Evolutionary conservation across 2,329 filamentous ascomycete genomes (phyloP).

Genomic region (Acephala macrosclerotiorum): DNA sequence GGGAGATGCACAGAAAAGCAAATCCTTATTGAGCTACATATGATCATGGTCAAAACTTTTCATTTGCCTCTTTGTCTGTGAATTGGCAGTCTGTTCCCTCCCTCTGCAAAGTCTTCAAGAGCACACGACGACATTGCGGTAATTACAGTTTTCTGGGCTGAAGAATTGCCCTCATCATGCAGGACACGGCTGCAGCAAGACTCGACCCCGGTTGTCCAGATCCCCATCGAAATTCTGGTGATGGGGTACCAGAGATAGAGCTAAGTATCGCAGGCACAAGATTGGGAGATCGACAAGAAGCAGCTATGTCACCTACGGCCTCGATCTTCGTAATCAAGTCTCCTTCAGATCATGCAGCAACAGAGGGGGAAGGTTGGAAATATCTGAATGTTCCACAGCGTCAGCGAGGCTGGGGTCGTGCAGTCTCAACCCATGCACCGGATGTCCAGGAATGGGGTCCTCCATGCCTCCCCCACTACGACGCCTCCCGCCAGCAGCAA

Average conservation of each 20-base stretch:
- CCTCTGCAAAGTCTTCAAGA: constrained; percentile 8
- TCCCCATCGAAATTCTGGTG: neutral
- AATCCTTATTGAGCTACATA: constrained; percentile 15
- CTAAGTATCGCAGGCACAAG: neutral
- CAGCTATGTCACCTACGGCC: too few species aligned
- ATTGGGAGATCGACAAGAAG: neutral
- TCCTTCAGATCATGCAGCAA: constrained; percentile 10
- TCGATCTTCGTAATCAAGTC: too few species aligned
- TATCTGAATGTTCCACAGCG: constrained; percentile 26
- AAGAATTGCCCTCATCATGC: constrained; percentile 13
- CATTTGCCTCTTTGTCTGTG: constrained; percentile 19
- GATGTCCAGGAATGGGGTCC: constrained; percentile 17
- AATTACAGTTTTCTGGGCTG: constrained; percentile 21
- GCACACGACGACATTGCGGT: constrained; percentile 25
- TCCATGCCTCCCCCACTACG: constrained; percentile 20
- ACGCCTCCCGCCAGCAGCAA: constrained; percentile 24
- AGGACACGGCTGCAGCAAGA: too few species aligned
- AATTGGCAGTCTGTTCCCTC: neutral
- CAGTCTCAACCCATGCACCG: constrained; percentile 20
- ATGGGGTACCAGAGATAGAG: neutral
- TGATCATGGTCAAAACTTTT: constrained; percentile 16
- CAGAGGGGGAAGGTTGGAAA: neutral
- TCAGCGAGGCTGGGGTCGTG: constrained; percentile 21
- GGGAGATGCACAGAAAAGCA: constrained; percentile 11
- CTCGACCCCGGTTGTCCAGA: constrained; percentile 3